Conservation (phyloP, 176 grass and related monocot genomes). For the Ensete ventricosum region DNA sequence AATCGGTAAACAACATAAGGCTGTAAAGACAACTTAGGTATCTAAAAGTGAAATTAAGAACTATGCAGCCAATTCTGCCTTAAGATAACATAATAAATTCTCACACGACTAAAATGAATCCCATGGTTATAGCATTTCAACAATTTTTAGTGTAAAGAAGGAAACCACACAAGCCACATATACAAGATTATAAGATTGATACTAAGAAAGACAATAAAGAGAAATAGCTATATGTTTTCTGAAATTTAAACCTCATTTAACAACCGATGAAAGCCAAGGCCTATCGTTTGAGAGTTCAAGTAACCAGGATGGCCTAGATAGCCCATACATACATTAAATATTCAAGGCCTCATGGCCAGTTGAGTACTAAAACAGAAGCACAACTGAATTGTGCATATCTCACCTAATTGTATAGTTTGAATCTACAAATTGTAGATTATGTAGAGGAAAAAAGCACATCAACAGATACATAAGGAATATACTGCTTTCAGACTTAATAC, state of each 20-base stretch:
- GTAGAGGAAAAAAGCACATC: neutral
- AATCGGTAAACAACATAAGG: too few relatives aligned
- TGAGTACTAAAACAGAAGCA: neutral
- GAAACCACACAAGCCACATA: neutral
- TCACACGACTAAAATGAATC: too few relatives aligned
- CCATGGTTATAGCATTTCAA: too few relatives aligned
- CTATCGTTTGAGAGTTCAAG: neutral
- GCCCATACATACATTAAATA: neutral
- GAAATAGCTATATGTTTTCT: neutral
- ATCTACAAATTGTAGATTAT: neutral
- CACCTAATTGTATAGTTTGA: neutral
- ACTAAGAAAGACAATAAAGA: neutral
- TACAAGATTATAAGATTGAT: neutral
- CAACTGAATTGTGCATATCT: neutral
- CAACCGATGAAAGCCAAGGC: neutral
- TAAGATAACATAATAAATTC: too few relatives aligned
- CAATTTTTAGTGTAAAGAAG: too few relatives aligned
- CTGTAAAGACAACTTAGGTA: too few relatives aligned
- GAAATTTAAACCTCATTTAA: neutral
- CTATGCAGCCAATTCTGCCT: too few relatives aligned
- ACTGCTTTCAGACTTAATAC: neutral
- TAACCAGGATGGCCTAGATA: neutral
- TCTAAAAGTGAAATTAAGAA: too few relatives aligned
- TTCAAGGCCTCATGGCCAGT: neutral
- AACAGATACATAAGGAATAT: constrained; percentile 2